Base-by-base conservation (phyloP, 2,329 filamentous ascomycete species). In the Mycocentrospora acerina region DNA sequence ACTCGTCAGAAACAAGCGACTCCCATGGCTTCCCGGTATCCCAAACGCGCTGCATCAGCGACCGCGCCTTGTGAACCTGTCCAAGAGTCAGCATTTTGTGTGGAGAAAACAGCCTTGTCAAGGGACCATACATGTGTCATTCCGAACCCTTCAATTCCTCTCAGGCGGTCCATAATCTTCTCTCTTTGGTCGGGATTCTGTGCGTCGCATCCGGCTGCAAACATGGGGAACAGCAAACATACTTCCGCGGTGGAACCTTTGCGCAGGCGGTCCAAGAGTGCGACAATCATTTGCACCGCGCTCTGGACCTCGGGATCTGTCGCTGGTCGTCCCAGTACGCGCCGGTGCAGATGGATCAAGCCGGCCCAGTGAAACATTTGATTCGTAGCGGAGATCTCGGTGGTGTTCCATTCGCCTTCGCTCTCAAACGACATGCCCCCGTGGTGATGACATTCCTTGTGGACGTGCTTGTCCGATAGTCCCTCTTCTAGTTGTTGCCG, bases 321-420 rank as follows among this genome's bases (percentile, higher is more conserved):
- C 0, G 78, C 71, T 0, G 76, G 70, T 30, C 80, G 81, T 3
- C 81, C 81, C 11, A 91, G 71, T 0, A 90, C 83, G 12, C 88
- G 80, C 10, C 87, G 81, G 43, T 87, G 79, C 7, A 93, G 75
- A 57, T 93, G 86, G 4, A 91, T 78, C 9, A 90, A 71, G 0
- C 83, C 88, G 1, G 87, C 85, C 77, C 82, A 88, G 59, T 91
- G 87, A 64, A 88, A 91, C 2, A 86, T 83, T 56, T 85, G 79
- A 58, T 93, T 90, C 2, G 83, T 85, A 8, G 86, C 83, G 28
- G 78, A 72, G 64, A 88, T 82, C 54, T 87, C 84, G 4, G 73
- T 73, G 17, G 75, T 71, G 53, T 85, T 81, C 73, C 79, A 80
- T 24, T 74, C 40, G 38, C 75, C 33, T 34, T 68, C 61, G 11